Evolutionary conservation across 2,329 filamentous ascomycete genomes (phyloP).

Genomic region (Furcasterigmium sp.): DNA sequence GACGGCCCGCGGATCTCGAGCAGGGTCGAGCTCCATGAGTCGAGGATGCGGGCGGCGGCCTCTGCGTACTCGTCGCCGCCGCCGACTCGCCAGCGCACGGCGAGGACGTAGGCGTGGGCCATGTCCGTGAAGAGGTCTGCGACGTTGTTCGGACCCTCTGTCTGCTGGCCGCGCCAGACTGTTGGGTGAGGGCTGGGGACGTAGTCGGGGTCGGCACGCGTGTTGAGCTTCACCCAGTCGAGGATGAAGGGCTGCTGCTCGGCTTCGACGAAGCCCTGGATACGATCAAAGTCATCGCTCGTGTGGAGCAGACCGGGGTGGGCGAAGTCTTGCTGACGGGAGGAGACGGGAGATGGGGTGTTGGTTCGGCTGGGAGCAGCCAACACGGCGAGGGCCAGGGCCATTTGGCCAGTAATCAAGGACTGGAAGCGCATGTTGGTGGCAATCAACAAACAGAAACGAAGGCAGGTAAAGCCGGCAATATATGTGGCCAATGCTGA

Average conservation of each 20-base stretch:
- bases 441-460: no score
- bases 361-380: not conserved
- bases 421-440: not conserved
- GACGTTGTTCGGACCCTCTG: slow-evolving; percentile 22
- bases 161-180: slow-evolving; percentile 26
- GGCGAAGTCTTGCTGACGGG: not conserved
- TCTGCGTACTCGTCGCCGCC: slow-evolving; percentile 10
- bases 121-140: slow-evolving; percentile 32
- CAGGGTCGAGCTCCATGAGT: slow-evolving; percentile 26
- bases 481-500: not conserved
- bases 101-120: slow-evolving; percentile 27
- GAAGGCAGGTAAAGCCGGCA: not conserved
- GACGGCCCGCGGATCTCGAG: slow-evolving; percentile 20
- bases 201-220: slow-evolving; percentile 23
- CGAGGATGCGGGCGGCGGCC: slow-evolving; percentile 22
- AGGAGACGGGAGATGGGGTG: not conserved
- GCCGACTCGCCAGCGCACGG: not conserved
- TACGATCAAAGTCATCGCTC: slow-evolving; percentile 28
- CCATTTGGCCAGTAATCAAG: not conserved
- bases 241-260: slow-evolving; percentile 22
- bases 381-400: not conserved
- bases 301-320: slow-evolving; percentile 24
- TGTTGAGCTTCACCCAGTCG: slow-evolving; percentile 25
- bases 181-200: slow-evolving; percentile 18
- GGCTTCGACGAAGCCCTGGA: slow-evolving; percentile 27